Conservation (phyloP, 1,284 basidiomycete genomes). For the Pterulicium gracile region DNA sequence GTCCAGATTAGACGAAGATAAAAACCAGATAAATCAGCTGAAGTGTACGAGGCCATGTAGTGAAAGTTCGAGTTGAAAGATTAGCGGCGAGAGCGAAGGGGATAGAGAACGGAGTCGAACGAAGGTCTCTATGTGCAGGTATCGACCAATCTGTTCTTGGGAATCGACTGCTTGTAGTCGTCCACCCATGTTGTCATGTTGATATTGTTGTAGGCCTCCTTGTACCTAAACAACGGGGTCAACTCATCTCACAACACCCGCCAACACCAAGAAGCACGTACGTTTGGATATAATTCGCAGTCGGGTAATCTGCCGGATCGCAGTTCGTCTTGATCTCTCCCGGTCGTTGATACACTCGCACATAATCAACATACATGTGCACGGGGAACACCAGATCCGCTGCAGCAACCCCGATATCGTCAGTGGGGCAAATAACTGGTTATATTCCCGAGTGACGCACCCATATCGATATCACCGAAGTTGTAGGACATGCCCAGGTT, state of each 20-base stretch:
- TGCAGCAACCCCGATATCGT: too few relatives aligned
- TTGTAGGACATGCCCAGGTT: slow-evolving; percentile 59
- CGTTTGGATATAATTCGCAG: slow-evolving; percentile 40
- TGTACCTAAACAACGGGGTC: slow-evolving; percentile 16
- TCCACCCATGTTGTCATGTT: slow-evolving; percentile 25
- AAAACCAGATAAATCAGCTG: too few relatives aligned
- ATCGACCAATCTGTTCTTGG: slow-evolving; percentile 8
- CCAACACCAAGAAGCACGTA: background rate
- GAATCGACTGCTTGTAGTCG: slow-evolving; percentile 27
- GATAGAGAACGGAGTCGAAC: too few relatives aligned
- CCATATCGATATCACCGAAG: slow-evolving; percentile 39
- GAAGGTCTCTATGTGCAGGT: background rate
- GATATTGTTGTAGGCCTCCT: slow-evolving; percentile 18
- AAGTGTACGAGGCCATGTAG: too few relatives aligned
- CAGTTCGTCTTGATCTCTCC: slow-evolving; percentile 50
- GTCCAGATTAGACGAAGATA: too few relatives aligned
- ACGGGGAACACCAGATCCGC: slow-evolving; percentile 14
- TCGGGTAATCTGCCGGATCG: slow-evolving; percentile 55
- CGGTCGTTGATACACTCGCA: slow-evolving; percentile 54
- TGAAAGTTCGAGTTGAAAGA: too few relatives aligned
- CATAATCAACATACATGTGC: slow-evolving; percentile 50
- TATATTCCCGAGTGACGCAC: too few relatives aligned
- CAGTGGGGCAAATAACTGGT: too few relatives aligned
- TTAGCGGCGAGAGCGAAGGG: too few relatives aligned
- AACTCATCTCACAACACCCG: too few relatives aligned